These are phyloP conservation scores for Biscogniauxia mediterranea DNA, from an alignment of 2,329 filamentous ascomycete species.

Conservation along the genomic window DNA sequence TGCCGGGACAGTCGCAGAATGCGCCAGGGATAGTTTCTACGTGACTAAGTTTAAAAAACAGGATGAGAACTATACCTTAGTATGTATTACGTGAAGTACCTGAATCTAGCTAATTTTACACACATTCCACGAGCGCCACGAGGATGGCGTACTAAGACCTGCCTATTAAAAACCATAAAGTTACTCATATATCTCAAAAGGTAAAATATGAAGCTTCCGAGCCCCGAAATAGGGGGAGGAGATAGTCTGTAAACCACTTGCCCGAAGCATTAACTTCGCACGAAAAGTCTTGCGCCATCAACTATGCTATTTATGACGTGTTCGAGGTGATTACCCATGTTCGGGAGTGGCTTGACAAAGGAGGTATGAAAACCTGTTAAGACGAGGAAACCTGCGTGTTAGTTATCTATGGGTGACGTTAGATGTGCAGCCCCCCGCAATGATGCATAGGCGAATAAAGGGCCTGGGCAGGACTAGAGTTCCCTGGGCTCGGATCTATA, in stretches of 20 bases:
- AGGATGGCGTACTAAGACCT: neutral
- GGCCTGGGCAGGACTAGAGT: neutral
- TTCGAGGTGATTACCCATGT: constrained; percentile 18
- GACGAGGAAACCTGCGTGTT: constrained; percentile 4
- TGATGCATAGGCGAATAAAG: constrained; percentile 8
- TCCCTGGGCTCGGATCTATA: neutral
- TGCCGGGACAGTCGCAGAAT: neutral
- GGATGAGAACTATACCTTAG: neutral
- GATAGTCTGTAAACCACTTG: neutral
- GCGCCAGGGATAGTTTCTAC: neutral
- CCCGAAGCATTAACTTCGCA: neutral
- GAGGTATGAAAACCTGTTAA: constrained; percentile 27
- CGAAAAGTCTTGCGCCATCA: constrained; percentile 10
- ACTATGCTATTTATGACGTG: constrained; percentile 30
- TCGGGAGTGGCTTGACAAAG: constrained; percentile 24
- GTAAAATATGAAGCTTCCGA: neutral
- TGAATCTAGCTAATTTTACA: neutral
- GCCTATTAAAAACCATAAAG: neutral
- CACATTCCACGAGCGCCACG: neutral
- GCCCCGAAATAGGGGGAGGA: neutral
- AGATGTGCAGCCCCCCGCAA: constrained; percentile 13
- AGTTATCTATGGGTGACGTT: constrained; percentile 18
- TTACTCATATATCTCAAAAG: neutral
- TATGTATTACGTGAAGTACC: neutral
- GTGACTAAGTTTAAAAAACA: neutral